Evolutionary conservation across 2,329 filamentous ascomycete genomes (phyloP), one percentile per base, ranked within the genome.

Genomic region (Penicillium olsonii): DNA sequence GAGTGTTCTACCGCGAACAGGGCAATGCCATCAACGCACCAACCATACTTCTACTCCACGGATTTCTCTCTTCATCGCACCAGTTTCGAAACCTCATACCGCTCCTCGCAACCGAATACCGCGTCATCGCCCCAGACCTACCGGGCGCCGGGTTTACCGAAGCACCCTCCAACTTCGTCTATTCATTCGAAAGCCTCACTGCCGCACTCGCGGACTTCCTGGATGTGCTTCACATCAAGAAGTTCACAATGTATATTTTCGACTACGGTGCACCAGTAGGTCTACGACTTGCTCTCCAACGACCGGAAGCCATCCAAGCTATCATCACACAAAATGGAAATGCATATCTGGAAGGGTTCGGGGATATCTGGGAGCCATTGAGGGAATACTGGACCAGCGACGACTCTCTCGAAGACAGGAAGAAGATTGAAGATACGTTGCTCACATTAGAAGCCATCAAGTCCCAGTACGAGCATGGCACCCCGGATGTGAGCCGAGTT

Each of bases 311-410:
- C 10, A 68, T 84, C 45, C 68, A 71, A 31, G 78, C 79, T 12
- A 79, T 85, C 53, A 72, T 85, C 47, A 70, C 75, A 2, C 82
- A 85, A 57, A 84, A 84, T 58, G 83, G 81, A 34, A 86, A 85
- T 55, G 81, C 82, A 12, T 85, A 84, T 57, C 68, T 59, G 4
- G 80, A 82, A 55, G 83, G 82, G 3, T 68, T 85, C 5, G 75
- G 75, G 12, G 61, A 65, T 1, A 79, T 82, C 65, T 83, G 80
- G 79, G 70, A 68, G 4, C 75, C 77, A 0, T 54, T 82, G 22
- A 59, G 68, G 42, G 62, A 68, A 22, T 73, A 76, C 50, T 83
- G 79, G 80, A 68, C 66, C 1, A 71, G 68, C 3, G 60, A 68
- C 12, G 60, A 64, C 11, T 50, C 60, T 4, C 56, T 64, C 9